Evolutionary conservation across 352 stramenopile genomes (phyloP), one percentile per base, ranked within the genome.

Genomic region (Phytopythium litorale): DNA sequence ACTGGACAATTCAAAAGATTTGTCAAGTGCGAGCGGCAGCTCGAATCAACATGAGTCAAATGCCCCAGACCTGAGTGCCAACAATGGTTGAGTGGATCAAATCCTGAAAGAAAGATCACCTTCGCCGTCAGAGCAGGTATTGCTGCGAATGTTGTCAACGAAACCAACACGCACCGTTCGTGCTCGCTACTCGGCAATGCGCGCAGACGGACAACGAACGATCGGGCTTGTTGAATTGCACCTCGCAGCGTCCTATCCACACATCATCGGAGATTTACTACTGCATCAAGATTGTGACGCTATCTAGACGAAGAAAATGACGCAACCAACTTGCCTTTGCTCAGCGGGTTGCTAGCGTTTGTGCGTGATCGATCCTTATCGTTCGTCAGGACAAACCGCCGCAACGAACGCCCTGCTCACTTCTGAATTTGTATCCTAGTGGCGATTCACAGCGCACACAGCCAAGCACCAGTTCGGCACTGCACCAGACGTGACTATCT

Each of bases 1-100:
- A 11, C 28, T 30, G 48, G 48, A 54, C 48, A 54, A 48, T 25
- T 48, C 42, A 48, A 48, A 48, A 21, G 40, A 46, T 46, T n/a
- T 4, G 40, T 8, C 33, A 12, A 12, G 33, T 12, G 33, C 11
- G 11, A 2, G 11, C 11, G 33, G 33, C 33, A 28, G 25, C 25
- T 28, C 25, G 25, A 28, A 3, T 28, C 25, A 28, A 3, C 25
- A 28, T 28, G 25, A 28, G 25, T 28, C 25, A 3, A 28, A 28
- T 28, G 25, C 25, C 1, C 25, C 3, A 28, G 25, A 28, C 25
- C 25, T 3, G 25, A 28, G 25, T 28, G 25, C 25, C 25, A 28
- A 28, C 1, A 3, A 3, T 28, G 25, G 38, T n/a, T 45, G 13
- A n/a, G 13, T 6, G 9, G 13, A 19, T n/a, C 38, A 45, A 45